Base-by-base conservation (phyloP, 495 filamentous ascomycete genomes). In the Hypomontagnella monticulosa region DNA sequence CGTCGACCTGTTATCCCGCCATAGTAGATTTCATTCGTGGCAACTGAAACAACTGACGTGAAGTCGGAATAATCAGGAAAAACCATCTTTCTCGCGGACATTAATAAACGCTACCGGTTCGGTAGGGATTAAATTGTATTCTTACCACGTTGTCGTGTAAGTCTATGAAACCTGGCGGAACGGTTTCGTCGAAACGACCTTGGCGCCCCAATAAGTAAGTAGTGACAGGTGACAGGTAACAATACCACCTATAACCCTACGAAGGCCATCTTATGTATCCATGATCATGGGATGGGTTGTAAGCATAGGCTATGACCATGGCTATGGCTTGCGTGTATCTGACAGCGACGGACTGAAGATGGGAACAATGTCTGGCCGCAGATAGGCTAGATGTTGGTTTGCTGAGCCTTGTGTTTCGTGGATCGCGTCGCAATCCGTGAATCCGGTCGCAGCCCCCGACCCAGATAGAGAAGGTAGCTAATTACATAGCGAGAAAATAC, bases 381-480 rank as follows among this genome's bases (percentile, higher is more conserved):
- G 50, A 62, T 55, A 62, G 42, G 51, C 37, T 51, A 19, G 53
- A 63, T 52, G 53, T 65, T 30, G 44, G 47, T 53, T 54, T 63
- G 42, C 48, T 42, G 41, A 61, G 63, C 55, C 57, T 66, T 57
- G 48, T 49, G 55, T 23, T 49, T 53, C 46, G 66, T 66, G 56
- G 57, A 66, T 69, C 56, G 56, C 56, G 40, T 64, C 50, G 46
- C 30, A 57, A 60, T 69, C 66, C 66, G 61, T 33, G 53, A 61
- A 53, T 56, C 61, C 66, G 61, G 55, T 55, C 32, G 61, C 61
- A 57, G 61, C 59, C 43, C 47, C 37, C 52, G 32, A 41, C 49
- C 63, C 57, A 57, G 61, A 69, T 69, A 42, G 52, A 66, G 66
- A 66, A 69, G 66, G 66, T 65, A 65, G 11, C 43, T 51, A 36